Evolutionary conservation across 306 rosid genomes (phyloP), one percentile per base, ranked within the genome.

Genomic region (Medicago arabica): DNA sequence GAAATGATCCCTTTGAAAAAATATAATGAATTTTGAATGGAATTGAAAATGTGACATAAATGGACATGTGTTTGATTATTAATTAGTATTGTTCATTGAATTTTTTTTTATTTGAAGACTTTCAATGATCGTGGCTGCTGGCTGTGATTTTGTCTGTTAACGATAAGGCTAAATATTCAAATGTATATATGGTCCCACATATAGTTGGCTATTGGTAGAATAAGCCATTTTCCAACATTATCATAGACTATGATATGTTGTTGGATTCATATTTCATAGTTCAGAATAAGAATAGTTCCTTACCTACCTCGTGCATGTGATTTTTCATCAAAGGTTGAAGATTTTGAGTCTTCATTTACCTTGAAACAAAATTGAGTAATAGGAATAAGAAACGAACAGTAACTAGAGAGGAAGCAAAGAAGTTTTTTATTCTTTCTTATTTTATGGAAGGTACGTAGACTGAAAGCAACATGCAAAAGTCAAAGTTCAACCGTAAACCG

Each of bases 61-160:
- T 67, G 34, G 50, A 78, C 55, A 31, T 58, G 72, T 51, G 25
- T 66, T 80, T 72, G 60, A 43, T 53, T 46, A 39, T 46, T 40
- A 81, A 39, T 46, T 40, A 81, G 63, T 31, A 57, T 60, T 67
- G 70, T 40, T 55, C 9, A 71, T 25, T 13, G 17, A 16, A 55
- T 34, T 25, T 80, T 68, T 47, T 74, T 63, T 78, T 63, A 60
- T 77, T 23, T 66, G 71, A 77, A 47, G 79, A 76, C 71, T 75
- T 72, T 75, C 66, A 80, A 85, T 75, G 49, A 36, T 80, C 23
- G 77, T 72, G 86, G 89, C 82, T 78, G 80, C 83, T 80, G 72
- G 72, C 21, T 44, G 69, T 78, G 2, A 15, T 67, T 69, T 49
- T 81, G 75, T 19, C 49, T 50, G 81, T 61, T 40, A 74, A 43